A percentile compares a stretch with the other conserved stretches of the same genome.
These are phyloP conservation scores for Parafenestella ontariensis DNA, from an alignment of 2,329 filamentous ascomycete species.

Conservation along the genomic window DNA sequence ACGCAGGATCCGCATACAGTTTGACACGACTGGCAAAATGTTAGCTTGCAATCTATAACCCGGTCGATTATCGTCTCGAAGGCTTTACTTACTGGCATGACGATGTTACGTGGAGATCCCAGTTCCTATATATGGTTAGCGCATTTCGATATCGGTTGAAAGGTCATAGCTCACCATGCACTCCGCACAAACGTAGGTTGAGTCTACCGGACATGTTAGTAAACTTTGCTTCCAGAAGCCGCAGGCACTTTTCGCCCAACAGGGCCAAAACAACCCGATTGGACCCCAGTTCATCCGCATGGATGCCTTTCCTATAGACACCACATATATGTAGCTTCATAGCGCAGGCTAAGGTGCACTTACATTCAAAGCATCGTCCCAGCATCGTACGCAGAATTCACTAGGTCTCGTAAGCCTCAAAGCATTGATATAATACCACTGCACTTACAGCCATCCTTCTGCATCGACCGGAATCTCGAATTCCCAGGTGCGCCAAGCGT, in stretches of 20 bases:
- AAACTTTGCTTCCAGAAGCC: constrained; percentile 8
- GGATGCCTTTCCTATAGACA: neutral
- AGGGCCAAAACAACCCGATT: neutral
- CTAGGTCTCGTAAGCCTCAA: constrained; percentile 8
- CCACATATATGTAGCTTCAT: neutral
- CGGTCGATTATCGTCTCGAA: neutral
- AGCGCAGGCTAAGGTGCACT: constrained; percentile 22
- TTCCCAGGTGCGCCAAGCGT: constrained; percentile 71
- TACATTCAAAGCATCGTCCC: constrained; percentile 56
- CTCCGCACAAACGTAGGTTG: constrained; percentile 54
- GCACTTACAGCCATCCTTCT: constrained; percentile 52
- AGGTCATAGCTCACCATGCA: constrained; percentile 46
- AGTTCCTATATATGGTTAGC: constrained; percentile 60
- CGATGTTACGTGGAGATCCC: constrained; percentile 70
- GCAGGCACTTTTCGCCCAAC: neutral
- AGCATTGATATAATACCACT: neutral
- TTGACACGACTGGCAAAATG: constrained; percentile 51
- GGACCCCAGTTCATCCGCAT: neutral
- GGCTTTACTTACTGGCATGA: constrained; percentile 58
- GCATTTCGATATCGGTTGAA: constrained; percentile 2
- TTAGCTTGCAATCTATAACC: constrained; percentile 13
- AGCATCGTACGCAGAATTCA: constrained; percentile 53
- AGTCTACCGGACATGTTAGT: constrained; percentile 37
- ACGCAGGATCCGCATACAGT: constrained; percentile 5
- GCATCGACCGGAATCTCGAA: constrained; percentile 65